phyloP scores from a whole-genome alignment of 2,329 filamentous ascomycete genomes.

The Clarireedia sp. region DNA sequence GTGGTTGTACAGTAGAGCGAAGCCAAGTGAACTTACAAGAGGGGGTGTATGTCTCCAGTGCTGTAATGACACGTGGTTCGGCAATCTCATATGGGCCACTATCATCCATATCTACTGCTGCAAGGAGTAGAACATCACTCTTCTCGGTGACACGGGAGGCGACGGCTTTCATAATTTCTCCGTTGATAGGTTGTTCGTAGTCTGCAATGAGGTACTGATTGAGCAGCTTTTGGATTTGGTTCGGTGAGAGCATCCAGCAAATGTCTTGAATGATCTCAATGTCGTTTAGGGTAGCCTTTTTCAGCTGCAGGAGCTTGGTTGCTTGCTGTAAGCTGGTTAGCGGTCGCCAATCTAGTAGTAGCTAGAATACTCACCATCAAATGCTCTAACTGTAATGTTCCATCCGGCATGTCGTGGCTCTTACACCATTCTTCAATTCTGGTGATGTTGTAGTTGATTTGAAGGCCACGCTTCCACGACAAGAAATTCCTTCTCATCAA shows the following conservation, averaged over 20 bases:
- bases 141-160: slow-evolving; percentile 96
- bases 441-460: slow-evolving; percentile 99
- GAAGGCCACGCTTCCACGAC: slow-evolving; percentile 96
- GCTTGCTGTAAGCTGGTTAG: slow-evolving; percentile 59
- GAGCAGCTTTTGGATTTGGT: slow-evolving; percentile 97
- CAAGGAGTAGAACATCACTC: slow-evolving; percentile 87
- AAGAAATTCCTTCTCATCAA: slow-evolving; percentile 98
- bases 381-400: slow-evolving; percentile 93
- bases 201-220: slow-evolving; percentile 98
- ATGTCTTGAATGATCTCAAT: slow-evolving; percentile 99
- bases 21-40: slow-evolving; percentile 61
- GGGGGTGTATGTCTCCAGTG: slow-evolving; percentile 94
- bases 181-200: slow-evolving; percentile 98
- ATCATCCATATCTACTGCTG: slow-evolving; percentile 98
- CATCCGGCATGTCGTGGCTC: slow-evolving; percentile 98
- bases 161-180: slow-evolving; percentile 99
- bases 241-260: slow-evolving; percentile 99
- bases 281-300: slow-evolving; percentile 97
- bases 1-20: slow-evolving; percentile 17
- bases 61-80: slow-evolving; percentile 90
- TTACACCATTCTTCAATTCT: slow-evolving; percentile 99
- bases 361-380: slow-evolving; percentile 62
- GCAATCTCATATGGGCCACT: slow-evolving; percentile 98
- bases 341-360: slow-evolving; percentile 24
- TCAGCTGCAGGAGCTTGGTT: slow-evolving; percentile 93